Evolutionary conservation across 2,329 filamentous ascomycete genomes (phyloP).

Genomic region (Diaporthe nobilis): DNA sequence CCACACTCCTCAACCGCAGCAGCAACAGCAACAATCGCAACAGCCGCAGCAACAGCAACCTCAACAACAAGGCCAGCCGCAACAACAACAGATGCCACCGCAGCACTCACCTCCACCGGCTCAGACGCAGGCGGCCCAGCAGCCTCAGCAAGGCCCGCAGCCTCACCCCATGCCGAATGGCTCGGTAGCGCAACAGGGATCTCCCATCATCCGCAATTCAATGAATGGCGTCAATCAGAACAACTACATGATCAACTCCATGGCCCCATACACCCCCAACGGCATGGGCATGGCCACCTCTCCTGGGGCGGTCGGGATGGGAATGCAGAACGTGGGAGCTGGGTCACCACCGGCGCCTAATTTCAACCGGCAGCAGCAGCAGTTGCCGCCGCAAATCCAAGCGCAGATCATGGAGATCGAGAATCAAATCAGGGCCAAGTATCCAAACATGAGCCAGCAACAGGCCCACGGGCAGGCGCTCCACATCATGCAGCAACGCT

Average conservation of each 20-base stretch:
- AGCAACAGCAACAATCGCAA: slow-evolving; percentile 50
- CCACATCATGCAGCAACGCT: slow-evolving; percentile 56
- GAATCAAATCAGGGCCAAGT: slow-evolving; percentile 64
- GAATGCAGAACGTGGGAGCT: slow-evolving; percentile 61
- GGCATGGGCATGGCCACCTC: slow-evolving; percentile 60
- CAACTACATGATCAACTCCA: slow-evolving; percentile 65
- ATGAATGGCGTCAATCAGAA: slow-evolving; percentile 64
- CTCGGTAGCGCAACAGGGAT: slow-evolving; percentile 37
- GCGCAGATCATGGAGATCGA: slow-evolving; percentile 67
- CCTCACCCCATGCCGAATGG: slow-evolving; percentile 49
- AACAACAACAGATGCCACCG: slow-evolving; percentile 48
- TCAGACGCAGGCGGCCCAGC: slow-evolving; percentile 49
- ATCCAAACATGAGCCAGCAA: slow-evolving; percentile 65
- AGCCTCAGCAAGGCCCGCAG: slow-evolving; percentile 56
- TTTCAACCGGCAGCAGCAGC: slow-evolving; percentile 49
- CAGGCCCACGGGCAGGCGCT: slow-evolving; percentile 66
- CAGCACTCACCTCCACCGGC: slow-evolving; percentile 49
- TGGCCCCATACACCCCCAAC: slow-evolving; percentile 63
- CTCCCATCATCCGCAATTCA: slow-evolving; percentile 51
- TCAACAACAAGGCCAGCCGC: slow-evolving; percentile 55
- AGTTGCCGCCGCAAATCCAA: slow-evolving; percentile 62
- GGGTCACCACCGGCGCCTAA: slow-evolving; percentile 56
- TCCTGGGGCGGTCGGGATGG: slow-evolving; percentile 58
- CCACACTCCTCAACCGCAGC: slow-evolving; percentile 54
- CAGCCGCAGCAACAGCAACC: slow-evolving; percentile 52